A percentile compares a stretch with the other conserved stretches of the same genome.
phyloP scores from a whole-genome alignment of 345 rosid species.

The Pseudoturritis turrita region DNA sequence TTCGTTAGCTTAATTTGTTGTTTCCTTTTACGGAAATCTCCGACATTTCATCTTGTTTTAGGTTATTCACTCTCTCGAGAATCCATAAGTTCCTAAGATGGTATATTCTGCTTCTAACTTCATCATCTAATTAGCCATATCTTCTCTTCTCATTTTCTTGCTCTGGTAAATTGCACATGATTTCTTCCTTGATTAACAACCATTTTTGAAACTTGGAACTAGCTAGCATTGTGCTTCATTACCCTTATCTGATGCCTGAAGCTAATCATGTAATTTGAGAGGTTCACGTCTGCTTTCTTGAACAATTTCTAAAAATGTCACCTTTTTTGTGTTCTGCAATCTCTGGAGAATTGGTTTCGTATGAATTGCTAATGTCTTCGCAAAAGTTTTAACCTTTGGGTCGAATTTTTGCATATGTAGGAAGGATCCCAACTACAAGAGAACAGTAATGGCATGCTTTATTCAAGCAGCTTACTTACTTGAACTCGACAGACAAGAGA shows the following conservation, averaged over 20 bases:
- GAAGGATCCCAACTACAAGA: constrained; percentile 89
- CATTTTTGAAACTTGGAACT: too few species aligned
- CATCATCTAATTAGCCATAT: not conserved
- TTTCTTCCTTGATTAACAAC: not conserved
- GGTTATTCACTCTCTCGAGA: not conserved
- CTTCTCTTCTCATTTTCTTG: not conserved
- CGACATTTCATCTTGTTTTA: too few species aligned
- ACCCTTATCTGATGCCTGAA: not conserved
- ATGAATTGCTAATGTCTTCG: not conserved
- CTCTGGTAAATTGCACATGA: not conserved
- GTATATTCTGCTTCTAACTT: not conserved
- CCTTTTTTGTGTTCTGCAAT: not conserved
- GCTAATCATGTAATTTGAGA: not conserved
- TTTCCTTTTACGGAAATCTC: too few species aligned
- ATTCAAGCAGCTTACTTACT: constrained; percentile 92
- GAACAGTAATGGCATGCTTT: constrained; percentile 89
- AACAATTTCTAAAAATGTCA: not conserved
- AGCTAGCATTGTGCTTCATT: not conserved
- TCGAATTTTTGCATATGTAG: constrained; percentile 32
- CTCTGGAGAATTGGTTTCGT: not conserved
- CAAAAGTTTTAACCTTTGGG: not conserved
- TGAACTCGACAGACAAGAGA: constrained; percentile 91
- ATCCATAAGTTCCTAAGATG: not conserved
- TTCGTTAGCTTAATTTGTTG: not conserved
- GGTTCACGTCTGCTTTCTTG: too few species aligned